Evolutionary conservation across 208 protist genomes (phyloP).

Genomic region (Trypanosoma conorhini): DNA sequence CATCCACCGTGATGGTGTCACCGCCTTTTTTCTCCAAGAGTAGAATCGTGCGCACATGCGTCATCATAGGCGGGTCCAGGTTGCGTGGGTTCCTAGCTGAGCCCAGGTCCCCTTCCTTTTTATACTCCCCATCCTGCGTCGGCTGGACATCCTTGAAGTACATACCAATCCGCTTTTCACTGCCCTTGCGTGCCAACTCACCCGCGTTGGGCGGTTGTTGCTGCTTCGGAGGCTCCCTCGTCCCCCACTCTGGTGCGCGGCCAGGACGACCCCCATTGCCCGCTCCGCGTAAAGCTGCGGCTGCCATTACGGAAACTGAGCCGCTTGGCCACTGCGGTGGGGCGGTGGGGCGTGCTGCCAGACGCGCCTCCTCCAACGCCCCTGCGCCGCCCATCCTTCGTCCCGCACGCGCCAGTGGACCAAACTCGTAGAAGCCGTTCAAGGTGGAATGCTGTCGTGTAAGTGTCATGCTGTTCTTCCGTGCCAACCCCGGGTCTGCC

Average conservation of each 20-base stretch:
- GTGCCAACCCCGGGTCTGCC: background rate
- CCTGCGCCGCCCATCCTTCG: background rate
- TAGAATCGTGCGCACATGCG: slow-evolving; percentile 52
- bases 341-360: slow-evolving; percentile 4
- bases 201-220: background rate
- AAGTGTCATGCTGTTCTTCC: slow-evolving; percentile 18
- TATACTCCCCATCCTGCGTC: slow-evolving; percentile 46
- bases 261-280: background rate
- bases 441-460: slow-evolving; percentile 5
- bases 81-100: slow-evolving; percentile 32
- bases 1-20: slow-evolving; percentile 46
- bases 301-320: too few species aligned
- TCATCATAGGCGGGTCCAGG: slow-evolving; percentile 46
- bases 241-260: background rate
- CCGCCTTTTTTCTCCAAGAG: slow-evolving; percentile 39
- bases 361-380: background rate
- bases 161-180: slow-evolving; percentile 75
- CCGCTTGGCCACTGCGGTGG: slow-evolving; percentile 8
- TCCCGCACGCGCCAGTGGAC: background rate
- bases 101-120: slow-evolving; percentile 63
- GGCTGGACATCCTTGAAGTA: slow-evolving; percentile 83
- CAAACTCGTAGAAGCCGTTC: slow-evolving; percentile 19
- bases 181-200: slow-evolving; percentile 47
- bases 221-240: slow-evolving; percentile 30
- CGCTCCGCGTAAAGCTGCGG: background rate